These are phyloP conservation scores for Eucalyptus leucophloia DNA, from an alignment of 345 rosid genomes.

Conservation along the genomic window DNA sequence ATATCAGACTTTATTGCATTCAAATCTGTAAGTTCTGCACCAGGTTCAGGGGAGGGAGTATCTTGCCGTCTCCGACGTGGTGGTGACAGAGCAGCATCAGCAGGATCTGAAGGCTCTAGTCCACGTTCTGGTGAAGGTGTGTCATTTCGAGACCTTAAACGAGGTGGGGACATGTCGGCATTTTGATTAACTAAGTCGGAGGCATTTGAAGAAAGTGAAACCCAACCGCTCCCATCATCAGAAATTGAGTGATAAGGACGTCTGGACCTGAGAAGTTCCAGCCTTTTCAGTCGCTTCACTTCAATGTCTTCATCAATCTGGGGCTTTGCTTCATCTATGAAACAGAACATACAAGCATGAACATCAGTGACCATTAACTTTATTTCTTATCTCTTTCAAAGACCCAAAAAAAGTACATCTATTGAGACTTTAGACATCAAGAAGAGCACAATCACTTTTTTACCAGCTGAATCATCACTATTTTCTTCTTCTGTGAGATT, in stretches of 20 bases:
- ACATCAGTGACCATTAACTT: background rate
- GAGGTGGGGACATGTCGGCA: slow-evolving; percentile 64
- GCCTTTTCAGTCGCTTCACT: slow-evolving; percentile 74
- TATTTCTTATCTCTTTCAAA: background rate
- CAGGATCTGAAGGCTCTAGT: slow-evolving; percentile 3
- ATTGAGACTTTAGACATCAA: background rate
- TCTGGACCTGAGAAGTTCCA: slow-evolving; percentile 51
- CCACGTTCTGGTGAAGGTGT: slow-evolving; percentile 49
- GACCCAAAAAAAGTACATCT: background rate
- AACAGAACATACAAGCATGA: background rate
- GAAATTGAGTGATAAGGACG: slow-evolving; percentile 56
- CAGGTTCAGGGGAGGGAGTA: slow-evolving; percentile 30
- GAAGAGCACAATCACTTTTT: background rate
- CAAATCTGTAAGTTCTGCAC: background rate
- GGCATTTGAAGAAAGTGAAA: slow-evolving; percentile 33
- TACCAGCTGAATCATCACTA: slow-evolving; percentile 67
- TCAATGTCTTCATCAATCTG: slow-evolving; percentile 80
- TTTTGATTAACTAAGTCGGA: background rate
- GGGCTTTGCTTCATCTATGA: slow-evolving; percentile 56
- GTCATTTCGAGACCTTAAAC: slow-evolving; percentile 33
- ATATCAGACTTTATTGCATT: slow-evolving; percentile 11
- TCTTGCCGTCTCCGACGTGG: slow-evolving; percentile 18
- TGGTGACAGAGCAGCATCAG: slow-evolving; percentile 40
- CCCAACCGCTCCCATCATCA: slow-evolving; percentile 98
- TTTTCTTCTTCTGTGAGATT: slow-evolving; percentile 43